Percentiles rank a stretch among this genome's conserved stretches.
Conservation (phyloP, 208 protist species). For the Leishmania lainsoni region DNA sequence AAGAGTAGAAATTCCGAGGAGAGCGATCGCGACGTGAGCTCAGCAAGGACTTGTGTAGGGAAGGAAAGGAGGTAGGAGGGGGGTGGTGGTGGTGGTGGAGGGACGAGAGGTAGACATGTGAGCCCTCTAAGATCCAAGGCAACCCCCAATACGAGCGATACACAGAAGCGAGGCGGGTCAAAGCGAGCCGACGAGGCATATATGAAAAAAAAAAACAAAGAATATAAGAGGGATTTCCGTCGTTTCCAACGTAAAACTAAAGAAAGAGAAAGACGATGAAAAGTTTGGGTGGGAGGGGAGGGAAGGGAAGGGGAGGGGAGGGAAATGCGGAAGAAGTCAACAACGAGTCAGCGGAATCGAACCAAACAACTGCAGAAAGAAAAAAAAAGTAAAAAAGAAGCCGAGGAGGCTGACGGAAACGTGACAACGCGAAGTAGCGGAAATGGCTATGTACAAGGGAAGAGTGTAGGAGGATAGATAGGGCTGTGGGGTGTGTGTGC, state of each 20-base stretch:
- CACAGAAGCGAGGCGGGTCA: background rate
- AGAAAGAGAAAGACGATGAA: too few relatives aligned
- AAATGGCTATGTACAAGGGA: background rate
- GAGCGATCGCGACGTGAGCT: background rate
- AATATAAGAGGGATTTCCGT: too few relatives aligned
- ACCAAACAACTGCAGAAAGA: background rate
- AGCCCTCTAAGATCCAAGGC: background rate
- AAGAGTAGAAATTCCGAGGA: background rate
- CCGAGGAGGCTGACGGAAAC: background rate
- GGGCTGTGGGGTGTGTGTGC: background rate
- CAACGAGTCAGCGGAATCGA: background rate
- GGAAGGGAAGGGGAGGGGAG: too few relatives aligned
- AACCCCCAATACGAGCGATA: background rate
- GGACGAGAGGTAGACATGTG: background rate
- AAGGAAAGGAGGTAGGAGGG: too few relatives aligned
- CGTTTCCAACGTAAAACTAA: too few relatives aligned
- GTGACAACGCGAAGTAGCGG: background rate
- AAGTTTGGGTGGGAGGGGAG: too few relatives aligned
- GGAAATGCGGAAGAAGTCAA: background rate
- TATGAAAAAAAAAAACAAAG: too few relatives aligned
- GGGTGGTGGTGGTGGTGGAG: background rate
- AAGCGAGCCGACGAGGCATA: background rate
- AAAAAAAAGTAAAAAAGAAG: background rate
- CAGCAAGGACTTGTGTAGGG: too few relatives aligned
- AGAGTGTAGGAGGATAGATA: background rate